These are phyloP conservation scores for Fomes fomentarius DNA, from an alignment of 1,284 basidiomycete species.

Conservation along the genomic window DNA sequence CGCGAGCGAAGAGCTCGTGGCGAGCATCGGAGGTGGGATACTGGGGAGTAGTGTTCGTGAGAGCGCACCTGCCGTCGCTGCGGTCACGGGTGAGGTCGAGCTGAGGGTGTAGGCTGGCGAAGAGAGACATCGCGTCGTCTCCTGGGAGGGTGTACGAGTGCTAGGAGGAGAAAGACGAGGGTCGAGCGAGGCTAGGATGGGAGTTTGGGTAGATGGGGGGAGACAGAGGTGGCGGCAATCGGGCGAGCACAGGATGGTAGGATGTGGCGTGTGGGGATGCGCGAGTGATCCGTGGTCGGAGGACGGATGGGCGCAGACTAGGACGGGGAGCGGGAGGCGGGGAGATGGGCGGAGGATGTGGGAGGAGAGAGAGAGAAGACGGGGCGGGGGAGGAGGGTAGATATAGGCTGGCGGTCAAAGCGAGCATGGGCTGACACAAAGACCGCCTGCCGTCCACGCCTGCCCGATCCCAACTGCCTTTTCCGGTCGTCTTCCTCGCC, in stretches of 20 bases:
- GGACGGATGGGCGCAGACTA: constrained; percentile 6
- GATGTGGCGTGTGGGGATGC: constrained; percentile 15
- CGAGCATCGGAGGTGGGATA: constrained; percentile 24
- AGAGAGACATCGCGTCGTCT: constrained; percentile 10
- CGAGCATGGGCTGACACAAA: constrained; percentile 25
- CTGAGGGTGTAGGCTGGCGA: neutral
- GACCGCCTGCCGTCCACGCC: constrained; percentile 12
- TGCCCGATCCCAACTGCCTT: constrained; percentile 18
- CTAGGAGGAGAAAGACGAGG: neutral
- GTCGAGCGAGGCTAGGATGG: neutral
- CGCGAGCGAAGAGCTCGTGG: constrained; percentile 18
- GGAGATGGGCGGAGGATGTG: constrained; percentile 1
- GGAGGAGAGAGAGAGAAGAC: constrained; percentile 5
- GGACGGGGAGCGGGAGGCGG: constrained; percentile 6
- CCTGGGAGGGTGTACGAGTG: neutral
- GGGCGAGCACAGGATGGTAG: constrained; percentile 14
- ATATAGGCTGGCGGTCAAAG: constrained; percentile 18
- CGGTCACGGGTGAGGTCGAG: constrained; percentile 12
- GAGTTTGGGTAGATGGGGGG: neutral
- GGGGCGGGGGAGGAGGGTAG: constrained; percentile 7
- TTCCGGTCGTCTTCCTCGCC: constrained; percentile 22
- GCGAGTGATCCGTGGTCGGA: constrained; percentile 3
- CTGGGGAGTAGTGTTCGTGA: constrained; percentile 3
- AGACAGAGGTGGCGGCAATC: constrained; percentile 20
- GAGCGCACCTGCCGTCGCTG: constrained; percentile 22